phyloP scores from a whole-genome alignment of 2,329 filamentous ascomycete genomes.

The Thelonectria olida region DNA sequence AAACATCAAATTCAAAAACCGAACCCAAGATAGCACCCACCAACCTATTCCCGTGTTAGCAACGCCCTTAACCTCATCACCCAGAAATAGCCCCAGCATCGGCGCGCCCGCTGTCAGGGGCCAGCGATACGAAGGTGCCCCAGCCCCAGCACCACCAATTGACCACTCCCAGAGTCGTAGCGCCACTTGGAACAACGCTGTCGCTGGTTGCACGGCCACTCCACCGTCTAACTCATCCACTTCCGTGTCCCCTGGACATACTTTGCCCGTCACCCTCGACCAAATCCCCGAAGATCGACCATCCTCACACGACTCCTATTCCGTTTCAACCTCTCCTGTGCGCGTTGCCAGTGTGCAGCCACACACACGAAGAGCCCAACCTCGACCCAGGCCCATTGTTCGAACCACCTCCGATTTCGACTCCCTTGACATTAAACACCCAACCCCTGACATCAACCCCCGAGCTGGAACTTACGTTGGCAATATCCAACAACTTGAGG shows the following conservation, averaged over 20 bases:
- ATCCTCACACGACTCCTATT: constrained; percentile 24
- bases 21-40: background rate
- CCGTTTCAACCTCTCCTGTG: constrained; percentile 41
- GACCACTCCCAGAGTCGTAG: constrained; percentile 31
- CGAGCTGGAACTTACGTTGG: constrained; percentile 69
- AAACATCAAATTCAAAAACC: background rate
- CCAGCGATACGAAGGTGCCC: constrained; percentile 36
- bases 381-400: constrained; percentile 57
- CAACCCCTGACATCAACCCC: constrained; percentile 68
- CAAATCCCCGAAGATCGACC: constrained; percentile 26
- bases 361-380: constrained; percentile 53
- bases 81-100: constrained; percentile 41
- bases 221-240: constrained; percentile 20
- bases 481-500: constrained; percentile 79
- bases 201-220: constrained; percentile 23
- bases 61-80: constrained; percentile 19
- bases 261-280: constrained; percentile 22
- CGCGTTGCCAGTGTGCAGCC: constrained; percentile 52
- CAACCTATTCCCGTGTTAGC: constrained; percentile 33
- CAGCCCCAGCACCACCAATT: constrained; percentile 31
- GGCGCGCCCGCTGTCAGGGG: constrained; percentile 34
- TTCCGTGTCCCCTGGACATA: constrained; percentile 33
- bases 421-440: constrained; percentile 61
- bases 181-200: constrained; percentile 35
- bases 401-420: constrained; percentile 56